These are phyloP conservation scores for Biscogniauxia sp. DNA, from an alignment of 2,329 filamentous ascomycete species.

Conservation along the genomic window DNA sequence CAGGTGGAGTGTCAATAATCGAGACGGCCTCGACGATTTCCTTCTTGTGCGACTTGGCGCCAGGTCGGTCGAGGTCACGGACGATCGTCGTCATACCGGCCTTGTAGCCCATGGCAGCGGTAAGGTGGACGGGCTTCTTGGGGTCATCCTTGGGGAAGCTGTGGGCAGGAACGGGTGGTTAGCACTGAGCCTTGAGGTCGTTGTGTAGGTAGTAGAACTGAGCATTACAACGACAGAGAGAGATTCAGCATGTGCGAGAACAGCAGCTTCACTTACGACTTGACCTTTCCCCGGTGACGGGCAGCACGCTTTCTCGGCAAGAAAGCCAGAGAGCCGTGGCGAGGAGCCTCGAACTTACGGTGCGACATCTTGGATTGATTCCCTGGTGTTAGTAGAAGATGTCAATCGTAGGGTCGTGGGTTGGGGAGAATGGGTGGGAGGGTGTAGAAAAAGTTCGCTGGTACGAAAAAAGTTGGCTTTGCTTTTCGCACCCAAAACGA, in stretches of 20 bases:
- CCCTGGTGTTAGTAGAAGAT: conserved; percentile 33
- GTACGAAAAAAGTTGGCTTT: conserved; percentile 27
- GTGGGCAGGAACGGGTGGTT: conserved; percentile 24
- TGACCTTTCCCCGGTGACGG: conserved; percentile 95
- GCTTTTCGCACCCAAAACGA: conserved; percentile 21
- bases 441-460: conserved; percentile 22
- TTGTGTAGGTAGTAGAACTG: conserved; percentile 18
- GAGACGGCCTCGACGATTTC: conserved; percentile 87
- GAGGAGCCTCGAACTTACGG: conserved; percentile 75
- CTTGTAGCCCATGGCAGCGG: conserved; percentile 99
- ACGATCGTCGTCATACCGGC: conserved; percentile 99
- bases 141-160: conserved; percentile 99
- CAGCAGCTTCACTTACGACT: conserved; percentile 69
- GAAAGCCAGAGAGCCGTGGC: conserved; percentile 90
- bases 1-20: conserved; percentile 90
- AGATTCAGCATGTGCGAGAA: background rate
- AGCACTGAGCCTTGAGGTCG: conserved; percentile 16
- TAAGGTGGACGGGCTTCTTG: conserved; percentile 99
- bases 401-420: conserved; percentile 31
- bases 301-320: conserved; percentile 88
- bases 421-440: conserved; percentile 23
- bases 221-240: conserved; percentile 13
- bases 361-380: conserved; percentile 44
- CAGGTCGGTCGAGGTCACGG: conserved; percentile 97
- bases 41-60: conserved; percentile 99